Percentiles rank a stretch among this genome's conserved stretches.
phyloP scores from a whole-genome alignment of 306 rosid species.

The Begonia masoniana region DNA sequence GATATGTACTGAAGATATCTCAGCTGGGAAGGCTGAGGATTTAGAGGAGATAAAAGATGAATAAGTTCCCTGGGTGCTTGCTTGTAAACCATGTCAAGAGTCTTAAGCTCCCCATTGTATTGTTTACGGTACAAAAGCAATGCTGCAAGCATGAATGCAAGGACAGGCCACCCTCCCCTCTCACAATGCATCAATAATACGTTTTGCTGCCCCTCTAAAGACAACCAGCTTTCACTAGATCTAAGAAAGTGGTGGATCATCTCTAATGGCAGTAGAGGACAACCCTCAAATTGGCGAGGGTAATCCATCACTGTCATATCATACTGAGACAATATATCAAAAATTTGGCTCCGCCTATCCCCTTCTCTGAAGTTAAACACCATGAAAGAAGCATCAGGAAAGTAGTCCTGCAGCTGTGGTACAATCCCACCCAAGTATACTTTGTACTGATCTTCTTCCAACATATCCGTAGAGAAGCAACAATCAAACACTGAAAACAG shows the following conservation, averaged over 20 bases:
- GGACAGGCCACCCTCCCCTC: conserved; percentile 97
- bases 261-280: conserved; percentile 82
- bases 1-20: conserved; percentile 98
- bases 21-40: conserved; percentile 89
- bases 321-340: conserved; percentile 75
- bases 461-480: conserved; percentile 80
- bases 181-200: conserved; percentile 97
- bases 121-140: conserved; percentile 80
- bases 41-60: conserved; percentile 60
- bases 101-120: conserved; percentile 83
- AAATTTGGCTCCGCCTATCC: conserved; percentile 57
- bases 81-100: conserved; percentile 96
- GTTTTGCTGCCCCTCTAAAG: conserved; percentile 85
- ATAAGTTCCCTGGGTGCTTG: conserved; percentile 95
- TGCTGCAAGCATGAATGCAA: conserved; percentile 96
- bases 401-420: conserved; percentile 82
- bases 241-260: conserved; percentile 97
- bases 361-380: conserved; percentile 96
- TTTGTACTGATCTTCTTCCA: conserved; percentile 84
- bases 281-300: conserved; percentile 85
- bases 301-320: conserved; percentile 99
- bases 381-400: conserved; percentile 93
- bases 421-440: conserved; percentile 80
- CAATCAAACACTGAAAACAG: conserved; percentile 75
- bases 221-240: conserved; percentile 97